Evolutionary conservation across 1,139 yeast genomes (phyloP).

Genomic region (Yamadazyma dendronema): DNA sequence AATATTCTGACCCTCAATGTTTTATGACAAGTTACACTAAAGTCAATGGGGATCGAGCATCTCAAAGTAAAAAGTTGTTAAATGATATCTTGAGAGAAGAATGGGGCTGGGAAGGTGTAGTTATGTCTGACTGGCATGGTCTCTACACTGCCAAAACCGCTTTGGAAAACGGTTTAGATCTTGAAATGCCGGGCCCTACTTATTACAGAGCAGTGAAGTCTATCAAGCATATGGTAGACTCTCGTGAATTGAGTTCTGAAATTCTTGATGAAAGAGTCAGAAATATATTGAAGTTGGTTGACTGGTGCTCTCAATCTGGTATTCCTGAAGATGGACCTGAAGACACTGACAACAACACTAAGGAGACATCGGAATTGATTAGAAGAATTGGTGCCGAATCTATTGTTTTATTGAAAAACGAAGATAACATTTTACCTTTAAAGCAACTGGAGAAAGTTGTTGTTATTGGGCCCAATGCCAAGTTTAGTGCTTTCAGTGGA

Average conservation of each 20-base stretch:
- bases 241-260: constrained; percentile 30
- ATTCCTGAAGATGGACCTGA: constrained; percentile 38
- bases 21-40: constrained; percentile 62
- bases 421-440: constrained; percentile 42
- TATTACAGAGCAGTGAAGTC: constrained; percentile 39
- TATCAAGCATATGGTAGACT: constrained; percentile 28
- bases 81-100: constrained; percentile 37
- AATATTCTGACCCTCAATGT: constrained; percentile 33
- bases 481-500: constrained; percentile 27
- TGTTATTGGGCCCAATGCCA: constrained; percentile 37
- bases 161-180: constrained; percentile 52
- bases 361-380: constrained; percentile 41
- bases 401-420: constrained; percentile 54
- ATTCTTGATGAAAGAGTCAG: constrained; percentile 46
- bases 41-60: constrained; percentile 54
- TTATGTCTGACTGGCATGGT: constrained; percentile 67
- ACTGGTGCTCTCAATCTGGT: constrained; percentile 32
- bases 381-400: constrained; percentile 51
- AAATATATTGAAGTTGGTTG: constrained; percentile 45
- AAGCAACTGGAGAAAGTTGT: constrained; percentile 23
- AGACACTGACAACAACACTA: constrained; percentile 30
- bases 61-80: constrained; percentile 43
- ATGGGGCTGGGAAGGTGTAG: constrained; percentile 47
- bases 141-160: constrained; percentile 47
- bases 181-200: constrained; percentile 67